Base-by-base conservation (phyloP, 305 asterid genomes). In the Rubia peregrina region DNA sequence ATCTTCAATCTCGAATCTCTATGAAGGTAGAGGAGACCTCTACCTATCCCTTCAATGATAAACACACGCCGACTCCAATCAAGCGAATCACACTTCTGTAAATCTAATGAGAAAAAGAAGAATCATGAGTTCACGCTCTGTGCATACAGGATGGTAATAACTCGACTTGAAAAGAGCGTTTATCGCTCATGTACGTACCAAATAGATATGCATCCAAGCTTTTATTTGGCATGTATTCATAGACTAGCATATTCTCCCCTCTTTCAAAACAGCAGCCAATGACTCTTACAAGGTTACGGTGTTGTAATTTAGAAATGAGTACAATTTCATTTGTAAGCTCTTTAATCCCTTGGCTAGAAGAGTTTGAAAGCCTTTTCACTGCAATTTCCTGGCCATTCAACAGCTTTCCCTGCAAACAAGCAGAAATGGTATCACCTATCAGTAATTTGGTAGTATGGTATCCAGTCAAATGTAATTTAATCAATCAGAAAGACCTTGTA, bases 261-360 rank as follows among this genome's bases (percentile, higher is more conserved):
- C 57, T 24, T 61, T 74, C 65, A 22, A 46, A 51, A 49, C 78
- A 68, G 70, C 70, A 74, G 7, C 78, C 73, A 0, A 68, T 36
- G 7, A 74, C 60, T 51, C 55, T 69, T 51, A 69, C 74, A 40
- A 74, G 78, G 57, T 74, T 74, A 3, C 74, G 74, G 12, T 74
- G 78, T 17, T 68, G 78, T 5, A 74, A 61, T 8, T 69, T 74
- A 16, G 78, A 69, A 74, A 74, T 69, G 51, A 74, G 40, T 7
- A 69, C 65, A 5, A 74, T 44, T 51, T 74, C 78, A 26, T 74
- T 74, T 53, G 65, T 69, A 5, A 74, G 71, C 49, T 74, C 78
- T 19, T 51, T 33, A 11, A 62, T 69, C 56, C 78, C 78, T 69
- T 74, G 78, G 7, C 57, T 44, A 3, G 78, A 74, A 11, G 49